Conservation (phyloP, 225 moss, liverwort and hornwort species). For the Pseudisothecium myosuroides region DNA sequence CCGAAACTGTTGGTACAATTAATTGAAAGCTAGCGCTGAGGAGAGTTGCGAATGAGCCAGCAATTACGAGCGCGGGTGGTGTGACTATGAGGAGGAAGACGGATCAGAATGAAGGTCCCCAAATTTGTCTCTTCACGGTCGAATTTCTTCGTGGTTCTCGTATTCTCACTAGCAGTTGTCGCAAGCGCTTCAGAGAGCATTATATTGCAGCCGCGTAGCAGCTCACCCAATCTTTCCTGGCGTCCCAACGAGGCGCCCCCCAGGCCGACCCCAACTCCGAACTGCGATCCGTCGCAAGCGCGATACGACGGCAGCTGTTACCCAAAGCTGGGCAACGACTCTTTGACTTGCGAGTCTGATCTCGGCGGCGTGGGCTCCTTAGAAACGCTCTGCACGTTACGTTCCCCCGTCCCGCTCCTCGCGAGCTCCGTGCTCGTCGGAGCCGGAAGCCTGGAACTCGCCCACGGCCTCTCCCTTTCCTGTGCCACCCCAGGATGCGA, state of each 20-base stretch:
- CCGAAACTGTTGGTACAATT: background rate
- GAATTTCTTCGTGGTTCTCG: background rate
- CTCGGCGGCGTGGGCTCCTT: slow-evolving; percentile 61
- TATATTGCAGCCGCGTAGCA: slow-evolving; percentile 3
- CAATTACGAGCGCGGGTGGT: background rate
- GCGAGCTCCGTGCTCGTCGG: slow-evolving; percentile 52
- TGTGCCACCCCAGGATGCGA: slow-evolving; percentile 64
- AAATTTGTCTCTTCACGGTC: background rate
- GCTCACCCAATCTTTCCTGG: background rate
- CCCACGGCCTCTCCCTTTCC: slow-evolving; percentile 8
- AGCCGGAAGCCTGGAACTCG: slow-evolving; percentile 51
- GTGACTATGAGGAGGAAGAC: slow-evolving; percentile 49
- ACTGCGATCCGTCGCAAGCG: slow-evolving; percentile 13
- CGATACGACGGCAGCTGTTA: slow-evolving; percentile 14
- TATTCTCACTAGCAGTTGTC: background rate
- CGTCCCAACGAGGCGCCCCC: background rate
- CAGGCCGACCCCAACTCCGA: background rate
- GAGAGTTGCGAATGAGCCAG: background rate
- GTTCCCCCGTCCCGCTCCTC: slow-evolving; percentile 2
- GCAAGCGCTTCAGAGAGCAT: slow-evolving; percentile 13
- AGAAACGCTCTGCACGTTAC: slow-evolving; percentile 38
- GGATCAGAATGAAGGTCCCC: slow-evolving; percentile 27
- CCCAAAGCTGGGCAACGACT: slow-evolving; percentile 11
- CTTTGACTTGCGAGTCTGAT: slow-evolving; percentile 66
- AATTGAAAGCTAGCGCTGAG: background rate